phyloP scores from a whole-genome alignment of 73 alveolate genomes.

The Blepharisma stoltei region DNA sequence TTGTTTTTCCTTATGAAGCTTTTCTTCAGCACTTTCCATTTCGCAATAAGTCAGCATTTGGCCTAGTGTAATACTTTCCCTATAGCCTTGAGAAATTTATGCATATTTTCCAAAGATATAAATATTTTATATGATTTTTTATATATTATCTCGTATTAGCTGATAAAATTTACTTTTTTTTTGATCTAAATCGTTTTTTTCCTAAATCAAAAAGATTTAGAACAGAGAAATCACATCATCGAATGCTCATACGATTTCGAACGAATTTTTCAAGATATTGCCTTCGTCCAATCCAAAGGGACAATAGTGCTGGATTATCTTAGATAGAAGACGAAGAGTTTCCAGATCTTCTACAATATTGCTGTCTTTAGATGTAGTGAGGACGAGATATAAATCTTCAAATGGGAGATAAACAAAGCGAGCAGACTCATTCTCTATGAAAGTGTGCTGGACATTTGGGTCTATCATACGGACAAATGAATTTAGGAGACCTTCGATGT shows the following conservation, averaged over 20 bases:
- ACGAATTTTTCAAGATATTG: slow-evolving; percentile 79
- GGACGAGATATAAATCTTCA: slow-evolving; percentile 80
- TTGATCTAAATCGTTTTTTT: no score
- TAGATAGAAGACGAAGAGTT: slow-evolving; percentile 73
- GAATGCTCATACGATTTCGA: slow-evolving; percentile 84
- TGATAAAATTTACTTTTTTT: no score
- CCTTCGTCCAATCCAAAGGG: slow-evolving; percentile 65
- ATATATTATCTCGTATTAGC: no score
- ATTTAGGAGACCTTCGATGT: slow-evolving; percentile 75
- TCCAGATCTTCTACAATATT: slow-evolving; percentile 96
- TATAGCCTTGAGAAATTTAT: slow-evolving; percentile 86
- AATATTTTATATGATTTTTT: no score
- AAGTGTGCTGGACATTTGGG: slow-evolving; percentile 78
- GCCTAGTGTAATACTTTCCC: slow-evolving; percentile 86
- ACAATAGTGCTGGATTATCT: slow-evolving; percentile 62
- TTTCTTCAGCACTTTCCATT: slow-evolving; percentile 96
- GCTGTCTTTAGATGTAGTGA: slow-evolving; percentile 87
- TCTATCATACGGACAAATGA: slow-evolving; percentile 54
- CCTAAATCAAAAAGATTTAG: no score
- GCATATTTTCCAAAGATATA: no score
- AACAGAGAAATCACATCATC: slow-evolving; percentile 97
- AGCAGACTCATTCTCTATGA: slow-evolving; percentile 86
- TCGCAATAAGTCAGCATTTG: slow-evolving; percentile 85
- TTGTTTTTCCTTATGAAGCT: slow-evolving; percentile 58
- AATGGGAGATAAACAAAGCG: slow-evolving; percentile 91